Evolutionary conservation across 371 early-diverging fungal genomes (phyloP).

Genomic region (Mucor racemosus): DNA sequence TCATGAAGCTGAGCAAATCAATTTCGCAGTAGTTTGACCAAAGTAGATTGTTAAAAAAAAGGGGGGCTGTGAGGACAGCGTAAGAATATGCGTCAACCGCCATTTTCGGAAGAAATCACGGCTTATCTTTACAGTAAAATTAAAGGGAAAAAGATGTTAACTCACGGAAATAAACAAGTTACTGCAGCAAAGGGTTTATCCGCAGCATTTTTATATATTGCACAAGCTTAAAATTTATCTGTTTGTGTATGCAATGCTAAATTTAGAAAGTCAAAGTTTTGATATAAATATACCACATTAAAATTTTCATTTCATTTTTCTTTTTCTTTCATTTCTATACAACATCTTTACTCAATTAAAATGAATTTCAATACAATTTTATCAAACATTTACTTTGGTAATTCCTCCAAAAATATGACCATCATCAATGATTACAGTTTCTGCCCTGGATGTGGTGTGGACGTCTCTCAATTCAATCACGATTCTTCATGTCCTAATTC

Average conservation of each 20-base stretch:
- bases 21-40: background rate
- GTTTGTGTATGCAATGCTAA: background rate
- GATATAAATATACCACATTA: background rate
- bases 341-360: background rate
- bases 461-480: constrained; percentile 27
- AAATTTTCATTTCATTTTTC: background rate
- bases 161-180: background rate
- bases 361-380: background rate
- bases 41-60: background rate
- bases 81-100: background rate
- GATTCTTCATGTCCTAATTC: constrained; percentile 23
- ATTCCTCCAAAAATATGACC: background rate
- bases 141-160: background rate
- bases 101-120: background rate
- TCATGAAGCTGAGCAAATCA: background rate
- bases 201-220: background rate
- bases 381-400: background rate
- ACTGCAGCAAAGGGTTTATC: background rate
- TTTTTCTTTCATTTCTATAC: background rate
- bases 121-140: background rate
- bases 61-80: background rate
- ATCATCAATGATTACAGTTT: constrained; percentile 16
- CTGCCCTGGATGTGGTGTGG: constrained; percentile 28
- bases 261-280: background rate
- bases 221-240: background rate